Percentiles rank a stretch among this genome's conserved stretches.
These are phyloP conservation scores for Papiliotrema terrestris DNA, from an alignment of 1,284 basidiomycete genomes.

Conservation along the genomic window DNA sequence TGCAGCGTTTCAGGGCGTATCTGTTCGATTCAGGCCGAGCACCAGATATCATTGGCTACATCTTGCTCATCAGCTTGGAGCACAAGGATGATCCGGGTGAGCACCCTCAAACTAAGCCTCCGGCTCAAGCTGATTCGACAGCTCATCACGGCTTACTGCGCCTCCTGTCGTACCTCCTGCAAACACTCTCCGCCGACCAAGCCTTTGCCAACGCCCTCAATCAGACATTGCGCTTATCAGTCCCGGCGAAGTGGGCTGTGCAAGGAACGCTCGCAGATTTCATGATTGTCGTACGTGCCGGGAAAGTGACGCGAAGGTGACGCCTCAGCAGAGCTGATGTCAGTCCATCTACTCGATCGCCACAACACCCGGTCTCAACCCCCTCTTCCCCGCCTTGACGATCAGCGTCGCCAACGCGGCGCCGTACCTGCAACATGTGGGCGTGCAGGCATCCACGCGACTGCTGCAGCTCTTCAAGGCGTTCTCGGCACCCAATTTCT, in stretches of 20 bases:
- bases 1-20: slow-evolving; percentile 77
- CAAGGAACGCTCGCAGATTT: slow-evolving; percentile 78
- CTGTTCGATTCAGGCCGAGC: slow-evolving; percentile 73
- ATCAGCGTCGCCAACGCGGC: slow-evolving; percentile 85
- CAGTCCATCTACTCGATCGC: slow-evolving; percentile 86
- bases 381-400: slow-evolving; percentile 85
- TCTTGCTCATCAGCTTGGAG: slow-evolving; percentile 74
- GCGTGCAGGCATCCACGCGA: slow-evolving; percentile 73
- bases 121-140: slow-evolving; percentile 35
- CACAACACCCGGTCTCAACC: slow-evolving; percentile 78
- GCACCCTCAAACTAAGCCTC: slow-evolving; percentile 31
- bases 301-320: background rate
- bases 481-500: slow-evolving; percentile 81
- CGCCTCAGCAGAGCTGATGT: background rate
- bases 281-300: slow-evolving; percentile 67
- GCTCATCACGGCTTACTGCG: slow-evolving; percentile 89
- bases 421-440: slow-evolving; percentile 77
- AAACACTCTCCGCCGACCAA: slow-evolving; percentile 80
- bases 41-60: slow-evolving; percentile 68
- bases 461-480: slow-evolving; percentile 83
- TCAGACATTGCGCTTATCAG: slow-evolving; percentile 54
- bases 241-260: slow-evolving; percentile 70
- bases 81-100: slow-evolving; percentile 84
- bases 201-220: slow-evolving; percentile 68
- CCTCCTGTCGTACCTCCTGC: slow-evolving; percentile 84